Conservation (phyloP, 2,329 filamentous ascomycete species). For the Tolypocladium nubicola region DNA sequence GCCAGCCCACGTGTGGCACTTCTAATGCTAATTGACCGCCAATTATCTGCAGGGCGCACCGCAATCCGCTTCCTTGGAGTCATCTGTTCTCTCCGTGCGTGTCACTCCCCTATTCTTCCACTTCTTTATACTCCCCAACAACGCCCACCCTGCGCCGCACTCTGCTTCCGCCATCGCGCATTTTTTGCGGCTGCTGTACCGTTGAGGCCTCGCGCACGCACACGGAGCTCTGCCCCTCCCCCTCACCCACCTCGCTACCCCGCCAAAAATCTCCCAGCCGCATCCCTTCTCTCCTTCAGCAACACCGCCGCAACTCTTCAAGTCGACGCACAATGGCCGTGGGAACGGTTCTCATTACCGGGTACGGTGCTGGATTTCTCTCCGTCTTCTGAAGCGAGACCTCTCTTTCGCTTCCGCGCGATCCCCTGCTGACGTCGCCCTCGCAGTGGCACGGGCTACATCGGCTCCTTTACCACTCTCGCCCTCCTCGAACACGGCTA, state of each 20-base stretch:
- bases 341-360: slow-evolving; percentile 84
- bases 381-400: neutral
- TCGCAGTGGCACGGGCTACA: slow-evolving; percentile 90
- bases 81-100: slow-evolving; percentile 5
- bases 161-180: neutral
- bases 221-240: neutral
- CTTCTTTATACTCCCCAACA: neutral
- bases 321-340: slow-evolving; percentile 51
- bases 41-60: neutral
- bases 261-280: neutral
- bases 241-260: neutral
- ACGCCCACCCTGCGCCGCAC: neutral
- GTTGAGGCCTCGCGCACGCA: neutral
- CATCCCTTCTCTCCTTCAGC: neutral
- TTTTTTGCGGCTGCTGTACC: neutral
- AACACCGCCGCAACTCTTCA: neutral
- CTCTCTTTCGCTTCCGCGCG: neutral
- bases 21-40: neutral
- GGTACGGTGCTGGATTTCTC: slow-evolving; percentile 41
- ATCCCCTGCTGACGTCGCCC: neutral
- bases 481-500: slow-evolving; percentile 89
- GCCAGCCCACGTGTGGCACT: neutral
- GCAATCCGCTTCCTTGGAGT: neutral
- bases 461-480: slow-evolving; percentile 92
- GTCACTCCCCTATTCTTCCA: neutral